phyloP scores from a whole-genome alignment of 2,329 filamentous ascomycete species.

The Hypoxylon sp. region DNA sequence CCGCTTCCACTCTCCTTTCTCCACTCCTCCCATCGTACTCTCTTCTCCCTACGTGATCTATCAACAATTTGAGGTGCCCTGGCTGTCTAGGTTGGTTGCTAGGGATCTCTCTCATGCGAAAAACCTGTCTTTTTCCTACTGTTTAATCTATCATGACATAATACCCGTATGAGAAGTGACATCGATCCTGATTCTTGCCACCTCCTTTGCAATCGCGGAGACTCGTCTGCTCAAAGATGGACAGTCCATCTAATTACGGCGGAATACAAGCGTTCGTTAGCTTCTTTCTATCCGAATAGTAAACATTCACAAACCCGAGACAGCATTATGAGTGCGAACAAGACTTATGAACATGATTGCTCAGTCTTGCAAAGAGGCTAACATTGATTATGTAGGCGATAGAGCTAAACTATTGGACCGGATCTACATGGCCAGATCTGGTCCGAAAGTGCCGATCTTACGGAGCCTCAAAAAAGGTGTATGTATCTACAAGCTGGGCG shows the following conservation, averaged over 20 bases:
- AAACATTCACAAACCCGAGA: conserved; percentile 22
- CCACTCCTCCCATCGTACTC: conserved; percentile 3
- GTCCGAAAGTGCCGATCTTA: conserved; percentile 33
- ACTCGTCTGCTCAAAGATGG: conserved; percentile 21
- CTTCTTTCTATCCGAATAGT: conserved; percentile 13
- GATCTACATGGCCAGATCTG: conserved; percentile 35
- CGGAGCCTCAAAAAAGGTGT: conserved; percentile 34
- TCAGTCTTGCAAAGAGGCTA: conserved; percentile 31
- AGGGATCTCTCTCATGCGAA: not conserved
- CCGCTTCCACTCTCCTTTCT: conserved; percentile 6
- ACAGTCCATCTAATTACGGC: conserved; percentile 19
- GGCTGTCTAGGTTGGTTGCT: not conserved
- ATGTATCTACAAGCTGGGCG: conserved; percentile 8
- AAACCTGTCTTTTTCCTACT: not conserved
- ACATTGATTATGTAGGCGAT: conserved; percentile 24
- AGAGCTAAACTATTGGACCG: conserved; percentile 35
- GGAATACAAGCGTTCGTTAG: conserved; percentile 15
- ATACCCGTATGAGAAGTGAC: conserved; percentile 19
- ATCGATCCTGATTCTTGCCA: conserved; percentile 3
- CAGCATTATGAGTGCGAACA: conserved; percentile 16
- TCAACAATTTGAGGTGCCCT: not conserved
- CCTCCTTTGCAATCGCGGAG: not conserved
- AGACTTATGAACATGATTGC: conserved; percentile 27
- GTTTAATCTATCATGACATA: not conserved
- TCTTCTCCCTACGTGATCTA: conserved; percentile 17